Percentiles rank a stretch among this genome's conserved stretches.
phyloP scores from a whole-genome alignment of 371 early-diverging fungal species.

The Parasitella parasitica region DNA sequence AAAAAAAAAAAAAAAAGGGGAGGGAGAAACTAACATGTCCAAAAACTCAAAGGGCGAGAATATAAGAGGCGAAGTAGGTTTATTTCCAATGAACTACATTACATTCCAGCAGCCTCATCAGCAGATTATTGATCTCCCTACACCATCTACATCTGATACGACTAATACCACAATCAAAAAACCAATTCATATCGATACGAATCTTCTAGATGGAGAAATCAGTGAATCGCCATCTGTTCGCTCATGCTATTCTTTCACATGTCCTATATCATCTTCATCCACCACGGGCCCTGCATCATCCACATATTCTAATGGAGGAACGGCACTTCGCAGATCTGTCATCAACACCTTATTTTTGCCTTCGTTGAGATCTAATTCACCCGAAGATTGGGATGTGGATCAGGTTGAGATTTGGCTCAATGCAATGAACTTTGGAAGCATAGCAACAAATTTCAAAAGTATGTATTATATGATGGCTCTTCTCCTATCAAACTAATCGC shows the following conservation, averaged over 20 bases:
- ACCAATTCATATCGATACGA: background rate
- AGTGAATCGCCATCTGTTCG: background rate
- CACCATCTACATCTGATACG: constrained; percentile 6
- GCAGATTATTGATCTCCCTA: constrained; percentile 9
- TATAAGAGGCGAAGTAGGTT: constrained; percentile 59
- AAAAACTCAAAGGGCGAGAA: constrained; percentile 40
- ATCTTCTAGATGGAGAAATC: background rate
- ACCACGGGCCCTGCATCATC: background rate
- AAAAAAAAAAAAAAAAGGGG: constrained; percentile 35
- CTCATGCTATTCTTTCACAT: constrained; percentile 5
- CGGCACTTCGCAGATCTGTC: background rate
- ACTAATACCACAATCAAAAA: background rate
- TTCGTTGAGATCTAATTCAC: constrained; percentile 8
- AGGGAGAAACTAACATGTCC: constrained; percentile 57
- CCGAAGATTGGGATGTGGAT: constrained; percentile 56
- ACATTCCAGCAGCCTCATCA: constrained; percentile 61
- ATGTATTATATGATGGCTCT: constrained; percentile 1
- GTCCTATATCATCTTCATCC: background rate
- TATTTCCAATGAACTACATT: constrained; percentile 75
- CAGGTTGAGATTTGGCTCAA: constrained; percentile 65
- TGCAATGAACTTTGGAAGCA: constrained; percentile 54
- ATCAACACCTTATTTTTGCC: constrained; percentile 16
- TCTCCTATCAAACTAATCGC: background rate
- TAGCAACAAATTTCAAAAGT: constrained; percentile 60
- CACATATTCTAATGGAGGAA: background rate